These are phyloP conservation scores for Pseudogymnoascus sp. DNA, from an alignment of 2,329 filamentous ascomycete genomes.

Conservation along the genomic window DNA sequence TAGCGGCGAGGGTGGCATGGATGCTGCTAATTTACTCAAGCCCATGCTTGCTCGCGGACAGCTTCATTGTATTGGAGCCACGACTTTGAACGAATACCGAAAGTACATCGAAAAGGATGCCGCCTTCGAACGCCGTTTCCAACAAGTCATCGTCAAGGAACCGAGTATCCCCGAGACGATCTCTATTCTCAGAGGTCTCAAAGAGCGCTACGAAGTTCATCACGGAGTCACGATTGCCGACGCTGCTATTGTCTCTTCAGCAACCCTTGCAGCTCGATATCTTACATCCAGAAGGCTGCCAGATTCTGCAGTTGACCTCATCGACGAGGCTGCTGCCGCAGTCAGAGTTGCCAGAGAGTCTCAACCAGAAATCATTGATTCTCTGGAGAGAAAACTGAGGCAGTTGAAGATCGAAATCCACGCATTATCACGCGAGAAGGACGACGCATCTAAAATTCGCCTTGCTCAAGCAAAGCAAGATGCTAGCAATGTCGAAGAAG, in stretches of 20 bases:
- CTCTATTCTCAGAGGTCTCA: conserved; percentile 95
- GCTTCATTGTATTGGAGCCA: conserved; percentile 95
- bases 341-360: conserved; percentile 93
- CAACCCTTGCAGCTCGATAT: conserved; percentile 88
- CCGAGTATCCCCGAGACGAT: conserved; percentile 81
- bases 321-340: conserved; percentile 95
- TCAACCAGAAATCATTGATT: conserved; percentile 91
- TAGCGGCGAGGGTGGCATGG: conserved; percentile 95
- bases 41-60: conserved; percentile 96
- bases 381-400: conserved; percentile 77
- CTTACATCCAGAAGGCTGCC: conserved; percentile 84
- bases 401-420: conserved; percentile 98
- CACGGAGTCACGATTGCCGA: conserved; percentile 96
- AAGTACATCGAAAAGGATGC: conserved; percentile 99
- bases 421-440: conserved; percentile 85
- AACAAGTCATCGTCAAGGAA: conserved; percentile 96
- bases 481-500: conserved; percentile 88
- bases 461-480: conserved; percentile 78
- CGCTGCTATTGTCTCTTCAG: conserved; percentile 80
- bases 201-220: conserved; percentile 96
- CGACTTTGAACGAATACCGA: conserved; percentile 87
- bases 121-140: conserved; percentile 96
- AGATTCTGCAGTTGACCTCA: conserved; percentile 91
- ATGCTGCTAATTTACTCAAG: conserved; percentile 94
- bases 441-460: conserved; percentile 80